Base-by-base conservation (phyloP, 352 stramenopile species). In the Phytopythium vexans region DNA sequence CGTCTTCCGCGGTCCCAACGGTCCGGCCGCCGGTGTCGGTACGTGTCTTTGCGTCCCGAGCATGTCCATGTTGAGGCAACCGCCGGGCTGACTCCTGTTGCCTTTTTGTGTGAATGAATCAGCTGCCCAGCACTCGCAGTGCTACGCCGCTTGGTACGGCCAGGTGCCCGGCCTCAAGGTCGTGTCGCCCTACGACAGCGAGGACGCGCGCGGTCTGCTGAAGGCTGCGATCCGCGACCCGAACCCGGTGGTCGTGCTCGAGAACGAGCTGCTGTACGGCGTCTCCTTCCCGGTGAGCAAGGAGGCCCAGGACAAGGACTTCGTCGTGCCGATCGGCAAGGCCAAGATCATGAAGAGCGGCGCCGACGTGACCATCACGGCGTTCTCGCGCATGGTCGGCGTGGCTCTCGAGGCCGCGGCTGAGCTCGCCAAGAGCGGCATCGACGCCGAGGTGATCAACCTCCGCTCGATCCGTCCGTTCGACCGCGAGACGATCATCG, bases 261-360 rank as follows among this genome's bases (percentile, higher is more conserved):
- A 99, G 82, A 98, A 99, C 72, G 98, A 99, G 77, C 81, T 99
- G 14, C 78, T 99, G 69, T 99, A 99, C 75, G 90, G 97, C 55
- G 89, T 97, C 21, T 86, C 87, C 57, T 99, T 99, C 77, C 94
- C 95, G n/a, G 90, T 99, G 70, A 96, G 77, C 44, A 97, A 99
- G 54, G 97, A 98, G 75, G 96, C 92, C 9, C 90, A 98, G 78
- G 71, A 75, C 42, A 97, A 97, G 60, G 98, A 99, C 77, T 99
- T 98, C 65, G 70, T 98, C 15, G 85, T 99, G 27, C 91, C 96
- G 21, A 98, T 99, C 61, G 97, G 97, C 56, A 99, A 99, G 87
- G 97, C 97, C 62, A 99, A 99, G 82, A 96, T 99, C 68, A 98
- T 99, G 86, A 92, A 92, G 81, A 57, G 63, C 4, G 98, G 98